phyloP scores from a whole-genome alignment of 2,329 filamentous ascomycete genomes.

The Thielaviopsis ethacetica region DNA sequence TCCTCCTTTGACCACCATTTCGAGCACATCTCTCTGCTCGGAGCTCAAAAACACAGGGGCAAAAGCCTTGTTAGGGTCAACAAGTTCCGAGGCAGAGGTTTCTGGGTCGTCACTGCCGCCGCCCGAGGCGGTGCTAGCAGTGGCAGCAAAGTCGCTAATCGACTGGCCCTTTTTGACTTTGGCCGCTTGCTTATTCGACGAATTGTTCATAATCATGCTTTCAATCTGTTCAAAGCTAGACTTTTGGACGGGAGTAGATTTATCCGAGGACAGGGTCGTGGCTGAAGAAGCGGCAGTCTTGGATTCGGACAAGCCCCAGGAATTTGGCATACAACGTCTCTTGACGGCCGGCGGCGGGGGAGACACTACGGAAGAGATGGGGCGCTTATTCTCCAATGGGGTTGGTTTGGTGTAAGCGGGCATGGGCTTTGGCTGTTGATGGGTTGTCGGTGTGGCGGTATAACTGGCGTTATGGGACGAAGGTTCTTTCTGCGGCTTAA shows the following conservation, averaged over 20 bases:
- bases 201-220: background rate
- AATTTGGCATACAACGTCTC: background rate
- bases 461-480: too few species aligned
- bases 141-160: background rate
- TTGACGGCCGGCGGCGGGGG: background rate
- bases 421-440: background rate
- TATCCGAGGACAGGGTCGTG: background rate
- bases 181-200: background rate
- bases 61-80: slow-evolving; percentile 24
- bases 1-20: slow-evolving; percentile 61
- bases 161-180: background rate
- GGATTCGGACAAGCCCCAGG: background rate
- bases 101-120: background rate
- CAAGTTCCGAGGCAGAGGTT: background rate
- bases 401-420: background rate
- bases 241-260: background rate
- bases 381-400: background rate
- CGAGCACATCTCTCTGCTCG: slow-evolving; percentile 72
- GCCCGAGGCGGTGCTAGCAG: background rate
- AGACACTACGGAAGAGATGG: background rate
- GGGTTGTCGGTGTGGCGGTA: background rate
- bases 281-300: background rate
- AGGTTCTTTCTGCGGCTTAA: background rate
- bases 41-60: slow-evolving; percentile 55
- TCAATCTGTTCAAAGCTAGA: background rate